Evolutionary conservation across 2,329 filamentous ascomycete genomes (phyloP), one percentile per base, ranked within the genome.

Genomic region (Sporothrix globosa): DNA sequence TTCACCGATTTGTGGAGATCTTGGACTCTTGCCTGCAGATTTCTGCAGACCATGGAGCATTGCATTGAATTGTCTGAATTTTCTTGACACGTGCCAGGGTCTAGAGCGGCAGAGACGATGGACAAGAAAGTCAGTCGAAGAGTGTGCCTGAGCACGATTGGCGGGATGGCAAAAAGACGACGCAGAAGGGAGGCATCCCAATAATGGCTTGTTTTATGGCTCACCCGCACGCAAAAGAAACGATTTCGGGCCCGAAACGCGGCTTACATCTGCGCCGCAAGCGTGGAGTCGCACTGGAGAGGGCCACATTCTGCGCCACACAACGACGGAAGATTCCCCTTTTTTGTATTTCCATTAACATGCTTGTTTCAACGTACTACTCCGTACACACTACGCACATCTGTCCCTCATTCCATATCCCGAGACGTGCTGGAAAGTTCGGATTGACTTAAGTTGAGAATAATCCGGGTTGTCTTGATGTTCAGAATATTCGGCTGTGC

Each of bases 61-160:
- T 34, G 34, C 34, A 34, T 34, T 34, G 34, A 34, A 2, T 19
- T 53, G 24, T 39, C 30, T 11, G n/a, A 14, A 24, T 44, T 67
- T 53, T 67, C 19, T 52, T 53, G 24, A 67, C 63, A 67, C 48
- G 48, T 67, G 63, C 63, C 46, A 30, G 44, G 24, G 63, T 67
- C 46, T 67, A 67, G 63, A 67, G 44, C 27, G 63, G 63, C 48
- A 67, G 63, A 67, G 46, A 39, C 39, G 14, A 41, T 24, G 17
- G 7, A 9, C 53, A 54, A 17, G 41, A 58, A n/a, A 30, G 24
- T 34, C 34, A 9, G 34, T 34, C 34, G 34, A 34, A 34, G 34
- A 34, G 34, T 4, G 54, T 58, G 54, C 54, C 54, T 58, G 54
- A n/a, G 30, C 27, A 58, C 10, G 54, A 58, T 34, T n/a, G 54